Base-by-base conservation (phyloP, 352 stramenopile species). In the Pythium brachiatum region DNA sequence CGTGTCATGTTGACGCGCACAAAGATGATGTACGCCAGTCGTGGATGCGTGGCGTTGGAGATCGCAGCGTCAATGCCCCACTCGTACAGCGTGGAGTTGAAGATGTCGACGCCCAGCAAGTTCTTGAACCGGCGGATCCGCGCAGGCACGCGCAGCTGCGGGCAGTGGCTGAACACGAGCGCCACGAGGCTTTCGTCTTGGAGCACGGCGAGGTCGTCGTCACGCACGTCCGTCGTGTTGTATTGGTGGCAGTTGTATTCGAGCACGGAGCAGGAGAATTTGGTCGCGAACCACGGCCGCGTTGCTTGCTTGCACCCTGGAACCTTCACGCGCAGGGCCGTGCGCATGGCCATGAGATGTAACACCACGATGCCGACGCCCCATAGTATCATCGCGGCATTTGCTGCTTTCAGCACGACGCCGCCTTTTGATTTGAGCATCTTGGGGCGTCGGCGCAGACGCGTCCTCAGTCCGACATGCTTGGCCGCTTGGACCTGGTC, bases 21-120 rank as follows among this genome's bases (percentile, higher is more conserved):
- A 12, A 78, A 29, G 12, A 70, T 34, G 13, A 68, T 15, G 44
- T 69, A 78, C 26, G 57, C 55, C 41, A 78, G 60, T 21, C 62
- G 52, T 13, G 27, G 39, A 25, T 76, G 69, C 0, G 55, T 60
- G n/a, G 11, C 25, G 5, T 52, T 51, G 6, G 60, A 59, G 21
- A 75, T 62, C 7, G 60, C 69, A 6, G 69, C 72, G 1, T 72
- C 57, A 0, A 13, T 12, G 7, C 21, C 41, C 72, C 72, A 78
- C 20, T 57, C 36, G 7, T 53, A 39, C 36, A 78, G 39, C 44
- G 72, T 76, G 26, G 51, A 66, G 39, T 79, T 79, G 62, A 69
- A 68, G n/a, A 76, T 64, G 25, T 79, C 68, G 38, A 76, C 50
- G 18, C 72, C 69, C 1, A 79, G 41, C 4, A 79, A 44, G 29